Conservation (phyloP, 148 eudicot genomes). For the Camellia granthamiana region DNA sequence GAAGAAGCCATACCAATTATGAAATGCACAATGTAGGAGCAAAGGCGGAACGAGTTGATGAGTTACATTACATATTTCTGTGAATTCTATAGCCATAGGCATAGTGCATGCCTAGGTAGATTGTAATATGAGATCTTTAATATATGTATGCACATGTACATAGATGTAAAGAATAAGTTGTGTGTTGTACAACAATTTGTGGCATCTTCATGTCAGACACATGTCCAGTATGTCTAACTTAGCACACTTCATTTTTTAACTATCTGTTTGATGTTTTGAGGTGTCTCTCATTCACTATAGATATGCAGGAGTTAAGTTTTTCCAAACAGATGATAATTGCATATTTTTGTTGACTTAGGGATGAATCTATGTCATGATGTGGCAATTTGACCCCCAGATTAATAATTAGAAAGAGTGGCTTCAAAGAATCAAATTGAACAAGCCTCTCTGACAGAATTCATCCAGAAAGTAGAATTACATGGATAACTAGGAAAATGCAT, state of each 20-base stretch:
- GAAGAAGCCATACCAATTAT: no score
- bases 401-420: background rate
- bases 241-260: background rate
- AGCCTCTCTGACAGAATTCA: background rate
- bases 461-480: conserved; percentile 5
- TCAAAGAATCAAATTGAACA: background rate
- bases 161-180: no score
- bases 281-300: background rate
- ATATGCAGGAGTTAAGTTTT: background rate
- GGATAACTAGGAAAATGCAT: background rate
- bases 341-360: background rate
- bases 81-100: no score
- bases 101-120: no score
- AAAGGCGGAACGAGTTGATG: no score
- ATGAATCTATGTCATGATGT: background rate
- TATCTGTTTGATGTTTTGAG: background rate
- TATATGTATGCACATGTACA: no score
- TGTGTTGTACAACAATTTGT: no score
- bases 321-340: background rate
- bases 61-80: no score
- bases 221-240: background rate
- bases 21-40: no score
- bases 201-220: no score
- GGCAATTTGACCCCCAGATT: background rate
- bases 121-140: no score